phyloP scores from a whole-genome alignment of 192 early-diverging fungal genomes.

The Gamsiella multidivaricata region DNA sequence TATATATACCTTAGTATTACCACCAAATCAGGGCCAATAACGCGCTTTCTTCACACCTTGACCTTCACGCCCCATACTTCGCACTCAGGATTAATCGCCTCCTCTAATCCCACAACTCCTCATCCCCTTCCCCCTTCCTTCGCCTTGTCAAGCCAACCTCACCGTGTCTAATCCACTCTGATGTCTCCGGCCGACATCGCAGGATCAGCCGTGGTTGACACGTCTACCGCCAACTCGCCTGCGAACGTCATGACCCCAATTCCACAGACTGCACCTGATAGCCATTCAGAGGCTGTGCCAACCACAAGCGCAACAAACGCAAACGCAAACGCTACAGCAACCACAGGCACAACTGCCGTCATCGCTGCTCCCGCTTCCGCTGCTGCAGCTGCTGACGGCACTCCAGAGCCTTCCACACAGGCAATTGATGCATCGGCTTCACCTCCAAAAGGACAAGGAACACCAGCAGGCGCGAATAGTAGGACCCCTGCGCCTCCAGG shows the following conservation, averaged over 20 bases:
- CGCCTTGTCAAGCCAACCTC: not conserved
- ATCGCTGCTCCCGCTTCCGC: not conserved
- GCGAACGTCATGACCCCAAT: not conserved
- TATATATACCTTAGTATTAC: no score
- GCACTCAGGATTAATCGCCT: no score
- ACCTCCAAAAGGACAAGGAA: not conserved
- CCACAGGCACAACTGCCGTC: not conserved
- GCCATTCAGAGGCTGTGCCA: constrained; percentile 8
- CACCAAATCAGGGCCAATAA: no score
- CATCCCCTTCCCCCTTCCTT: not conserved
- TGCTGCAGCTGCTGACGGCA: not conserved
- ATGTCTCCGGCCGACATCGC: constrained; percentile 40
- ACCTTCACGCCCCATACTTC: no score
- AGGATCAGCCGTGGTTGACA: no score
- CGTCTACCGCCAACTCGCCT: no score
- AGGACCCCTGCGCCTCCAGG: constrained; percentile 4
- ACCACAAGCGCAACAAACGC: not conserved
- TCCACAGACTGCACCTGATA: not conserved
- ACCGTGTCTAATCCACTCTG: not conserved
- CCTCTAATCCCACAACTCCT: no score
- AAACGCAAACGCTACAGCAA: not conserved
- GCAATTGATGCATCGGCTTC: no score
- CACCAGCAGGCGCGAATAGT: no score
- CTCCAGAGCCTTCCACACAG: not conserved
- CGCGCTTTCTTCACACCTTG: no score